These are phyloP conservation scores for Fusarium continuum DNA, from an alignment of 2,329 filamentous ascomycete genomes.

Conservation along the genomic window DNA sequence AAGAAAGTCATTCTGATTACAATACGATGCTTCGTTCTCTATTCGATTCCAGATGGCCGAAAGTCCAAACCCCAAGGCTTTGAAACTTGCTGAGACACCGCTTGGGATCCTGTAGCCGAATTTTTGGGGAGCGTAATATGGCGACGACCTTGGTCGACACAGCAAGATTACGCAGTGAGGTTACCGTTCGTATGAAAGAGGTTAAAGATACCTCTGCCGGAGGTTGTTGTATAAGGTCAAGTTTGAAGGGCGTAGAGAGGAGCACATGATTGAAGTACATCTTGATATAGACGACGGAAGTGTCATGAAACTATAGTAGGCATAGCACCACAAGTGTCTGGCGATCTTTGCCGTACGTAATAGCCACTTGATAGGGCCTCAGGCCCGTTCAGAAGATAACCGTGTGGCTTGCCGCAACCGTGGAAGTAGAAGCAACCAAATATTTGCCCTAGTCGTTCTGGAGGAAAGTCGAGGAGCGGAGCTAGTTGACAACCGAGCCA, in stretches of 20 bases:
- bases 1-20: neutral
- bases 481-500: conserved; percentile 4
- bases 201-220: neutral
- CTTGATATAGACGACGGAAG: conserved; percentile 6
- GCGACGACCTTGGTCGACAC: neutral
- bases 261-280: conserved; percentile 32
- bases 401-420: conserved; percentile 5
- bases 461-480: conserved; percentile 1
- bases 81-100: neutral
- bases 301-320: conserved; percentile 21
- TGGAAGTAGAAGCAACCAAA: conserved; percentile 28
- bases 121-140: neutral
- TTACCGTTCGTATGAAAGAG: conserved; percentile 13
- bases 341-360: neutral
- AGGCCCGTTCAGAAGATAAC: neutral
- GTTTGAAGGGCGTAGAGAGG: neutral
- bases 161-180: conserved; percentile 10
- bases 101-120: neutral
- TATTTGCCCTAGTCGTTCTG: conserved; percentile 19
- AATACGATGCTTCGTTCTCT: neutral
- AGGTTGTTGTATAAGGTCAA: neutral
- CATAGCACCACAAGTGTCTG: conserved; percentile 8
- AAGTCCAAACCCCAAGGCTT: neutral
- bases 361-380: neutral
- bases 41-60: neutral